Evolutionary conservation across 2,329 filamentous ascomycete species (phyloP).

Genomic region (Trichoderma semiorbis): DNA sequence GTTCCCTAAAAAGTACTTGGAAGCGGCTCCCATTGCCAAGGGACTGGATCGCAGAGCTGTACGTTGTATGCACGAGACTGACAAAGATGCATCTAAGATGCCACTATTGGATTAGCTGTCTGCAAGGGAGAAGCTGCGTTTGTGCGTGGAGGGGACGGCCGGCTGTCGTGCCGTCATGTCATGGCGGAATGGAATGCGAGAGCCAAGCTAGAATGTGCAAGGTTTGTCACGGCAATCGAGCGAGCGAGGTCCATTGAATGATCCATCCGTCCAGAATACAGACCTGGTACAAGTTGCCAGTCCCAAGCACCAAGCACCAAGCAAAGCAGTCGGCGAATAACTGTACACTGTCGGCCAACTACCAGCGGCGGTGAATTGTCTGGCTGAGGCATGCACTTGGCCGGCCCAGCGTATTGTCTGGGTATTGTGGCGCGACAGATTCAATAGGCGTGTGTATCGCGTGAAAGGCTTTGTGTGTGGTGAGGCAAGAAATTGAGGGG

Average conservation of each 20-base stretch:
- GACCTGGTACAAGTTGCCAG: not conserved
- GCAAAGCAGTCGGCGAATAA: not conserved
- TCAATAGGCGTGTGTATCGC: not conserved
- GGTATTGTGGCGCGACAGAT: slow-evolving; percentile 1
- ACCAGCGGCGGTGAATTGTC: not conserved
- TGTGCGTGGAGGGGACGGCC: not conserved
- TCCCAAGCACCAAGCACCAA: not conserved
- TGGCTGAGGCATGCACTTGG: not conserved
- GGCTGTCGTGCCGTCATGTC: not conserved
- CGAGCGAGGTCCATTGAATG: not conserved
- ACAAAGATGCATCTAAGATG: not conserved
- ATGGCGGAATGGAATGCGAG: slow-evolving; percentile 4
- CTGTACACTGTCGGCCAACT: not conserved
- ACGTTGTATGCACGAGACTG: not conserved
- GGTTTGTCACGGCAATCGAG: not conserved
- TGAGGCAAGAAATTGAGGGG: not conserved
- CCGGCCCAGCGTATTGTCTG: slow-evolving; percentile 14
- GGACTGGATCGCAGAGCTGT: not conserved
- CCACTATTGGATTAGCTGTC: not conserved
- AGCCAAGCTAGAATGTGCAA: not conserved
- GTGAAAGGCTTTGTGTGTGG: not conserved
- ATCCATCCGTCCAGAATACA: not conserved
- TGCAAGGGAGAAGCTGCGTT: not conserved
- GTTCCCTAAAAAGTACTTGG: not conserved
- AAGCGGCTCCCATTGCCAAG: not conserved